phyloP scores from a whole-genome alignment of 2,329 filamentous ascomycete genomes.

The Fusarium illudens region DNA sequence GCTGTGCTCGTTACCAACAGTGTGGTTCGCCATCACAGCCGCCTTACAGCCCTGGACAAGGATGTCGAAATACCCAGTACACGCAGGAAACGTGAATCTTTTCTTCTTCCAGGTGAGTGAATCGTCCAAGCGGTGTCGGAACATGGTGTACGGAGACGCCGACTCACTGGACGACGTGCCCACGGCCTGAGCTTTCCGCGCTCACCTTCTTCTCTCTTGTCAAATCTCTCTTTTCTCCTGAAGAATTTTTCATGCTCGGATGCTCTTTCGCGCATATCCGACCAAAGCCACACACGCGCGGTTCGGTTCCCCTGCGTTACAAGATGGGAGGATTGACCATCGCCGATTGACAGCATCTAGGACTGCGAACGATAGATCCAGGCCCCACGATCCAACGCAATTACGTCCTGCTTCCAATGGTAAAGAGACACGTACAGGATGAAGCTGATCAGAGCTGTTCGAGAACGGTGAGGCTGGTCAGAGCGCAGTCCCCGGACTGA shows the following conservation, averaged over 20 bases:
- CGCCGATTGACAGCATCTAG: not conserved
- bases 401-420: not conserved
- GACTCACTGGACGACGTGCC: not conserved
- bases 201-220: not conserved
- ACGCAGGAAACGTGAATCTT: not conserved
- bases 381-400: not conserved
- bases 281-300: not conserved
- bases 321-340: not conserved
- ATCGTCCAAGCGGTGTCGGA: not conserved
- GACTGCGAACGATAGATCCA: not conserved
- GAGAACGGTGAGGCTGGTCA: not conserved
- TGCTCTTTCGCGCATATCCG: not conserved
- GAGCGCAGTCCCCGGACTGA: not conserved
- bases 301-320: not conserved
- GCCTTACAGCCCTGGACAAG: not conserved
- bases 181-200: not conserved
- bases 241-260: not conserved
- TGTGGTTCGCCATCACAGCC: not conserved
- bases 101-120: not conserved
- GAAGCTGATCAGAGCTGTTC: not conserved
- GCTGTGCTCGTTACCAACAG: not conserved
- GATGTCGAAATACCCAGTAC: not conserved
- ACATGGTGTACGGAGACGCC: not conserved
- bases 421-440: not conserved
- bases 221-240: not conserved